Percentiles rank a stretch among this genome's conserved stretches.
phyloP scores from a whole-genome alignment of 441 rosid genomes.

The Mallotus japonicus region DNA sequence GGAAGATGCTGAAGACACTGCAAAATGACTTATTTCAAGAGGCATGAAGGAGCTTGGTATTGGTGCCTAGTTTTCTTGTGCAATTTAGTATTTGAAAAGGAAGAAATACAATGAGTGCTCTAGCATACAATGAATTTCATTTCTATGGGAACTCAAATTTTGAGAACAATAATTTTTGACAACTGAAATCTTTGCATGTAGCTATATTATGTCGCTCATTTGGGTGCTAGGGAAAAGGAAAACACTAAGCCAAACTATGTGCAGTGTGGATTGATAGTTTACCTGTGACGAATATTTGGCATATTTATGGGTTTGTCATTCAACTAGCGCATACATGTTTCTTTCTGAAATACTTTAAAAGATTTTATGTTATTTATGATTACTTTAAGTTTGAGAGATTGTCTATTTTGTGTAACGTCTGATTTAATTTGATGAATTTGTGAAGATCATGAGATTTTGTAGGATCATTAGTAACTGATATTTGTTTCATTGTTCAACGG shows the following conservation, averaged over 20 bases:
- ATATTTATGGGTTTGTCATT: neutral
- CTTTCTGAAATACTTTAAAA: neutral
- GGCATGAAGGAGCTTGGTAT: slow-evolving; percentile 5
- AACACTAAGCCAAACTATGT: neutral
- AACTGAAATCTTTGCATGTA: neutral
- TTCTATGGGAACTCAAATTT: neutral
- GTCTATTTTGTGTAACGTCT: neutral
- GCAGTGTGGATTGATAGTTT: neutral
- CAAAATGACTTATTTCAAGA: slow-evolving; percentile 28
- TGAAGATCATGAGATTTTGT: neutral
- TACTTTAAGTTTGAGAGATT: neutral
- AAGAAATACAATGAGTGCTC: neutral
- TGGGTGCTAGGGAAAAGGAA: neutral
- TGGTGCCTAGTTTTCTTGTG: slow-evolving; percentile 7
- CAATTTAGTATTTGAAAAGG: neutral
- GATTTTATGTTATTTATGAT: neutral
- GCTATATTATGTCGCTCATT: neutral
- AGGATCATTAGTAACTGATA: neutral
- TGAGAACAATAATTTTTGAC: neutral
- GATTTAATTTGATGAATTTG: neutral
- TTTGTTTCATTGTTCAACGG: neutral
- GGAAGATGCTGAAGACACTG: slow-evolving; percentile 45
- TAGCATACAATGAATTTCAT: slow-evolving; percentile 2
- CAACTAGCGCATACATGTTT: neutral
- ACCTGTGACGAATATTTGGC: neutral